Conservation (phyloP, 768 basidiomycete species). For the Kwoniella europaea region DNA sequence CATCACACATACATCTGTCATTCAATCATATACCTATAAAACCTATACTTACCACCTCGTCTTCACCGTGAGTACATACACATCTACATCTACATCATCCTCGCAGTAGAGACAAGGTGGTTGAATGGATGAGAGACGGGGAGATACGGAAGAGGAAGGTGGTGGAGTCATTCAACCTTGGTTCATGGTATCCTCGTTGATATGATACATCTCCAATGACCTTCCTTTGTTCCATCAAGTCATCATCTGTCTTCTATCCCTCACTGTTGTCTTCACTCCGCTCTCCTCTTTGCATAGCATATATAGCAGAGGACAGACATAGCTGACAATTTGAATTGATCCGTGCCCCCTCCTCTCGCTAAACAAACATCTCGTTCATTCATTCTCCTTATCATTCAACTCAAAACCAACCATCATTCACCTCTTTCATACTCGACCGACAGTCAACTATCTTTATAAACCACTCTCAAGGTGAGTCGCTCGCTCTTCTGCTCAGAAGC, state of each 20-base stretch:
- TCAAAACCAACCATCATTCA: background rate
- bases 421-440: background rate
- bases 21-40: constrained; percentile 6
- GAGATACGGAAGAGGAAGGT: constrained; percentile 4
- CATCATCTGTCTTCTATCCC: constrained; percentile 10
- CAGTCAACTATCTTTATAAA: constrained; percentile 18
- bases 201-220: constrained; percentile 2
- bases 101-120: background rate
- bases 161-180: constrained; percentile 34
- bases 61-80: constrained; percentile 20
- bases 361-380: constrained; percentile 2
- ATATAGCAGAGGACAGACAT: background rate
- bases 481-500: background rate
- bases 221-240: constrained; percentile 16
- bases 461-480: constrained; percentile 17
- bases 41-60: constrained; percentile 13
- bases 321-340: constrained; percentile 24
- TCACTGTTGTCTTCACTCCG: constrained; percentile 2
- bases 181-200: background rate
- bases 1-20: constrained; percentile 1
- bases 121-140: background rate
- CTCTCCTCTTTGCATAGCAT: background rate
- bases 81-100: background rate
- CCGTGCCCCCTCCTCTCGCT: background rate
- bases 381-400: constrained; percentile 12